Evolutionary conservation across 2,329 filamentous ascomycete species (phyloP).

Genomic region (Ceratocystis diversiconidia): DNA sequence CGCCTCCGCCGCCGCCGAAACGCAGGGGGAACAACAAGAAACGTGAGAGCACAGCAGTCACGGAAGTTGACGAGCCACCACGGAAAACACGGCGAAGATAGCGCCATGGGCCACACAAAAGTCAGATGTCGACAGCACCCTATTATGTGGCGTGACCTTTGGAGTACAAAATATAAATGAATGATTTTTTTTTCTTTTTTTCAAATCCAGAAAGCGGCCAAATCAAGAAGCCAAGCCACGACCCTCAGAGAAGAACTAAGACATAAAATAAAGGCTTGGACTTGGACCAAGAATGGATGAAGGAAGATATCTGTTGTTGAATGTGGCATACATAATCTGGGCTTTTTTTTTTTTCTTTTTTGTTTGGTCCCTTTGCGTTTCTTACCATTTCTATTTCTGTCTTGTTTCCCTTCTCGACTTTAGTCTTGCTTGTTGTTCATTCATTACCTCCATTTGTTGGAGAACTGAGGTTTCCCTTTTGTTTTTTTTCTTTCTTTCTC

Average conservation of each 20-base stretch:
- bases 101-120: not conserved
- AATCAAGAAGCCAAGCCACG: too few species aligned
- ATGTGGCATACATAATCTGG: too few species aligned
- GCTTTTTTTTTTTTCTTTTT: not conserved
- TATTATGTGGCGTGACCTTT: not conserved
- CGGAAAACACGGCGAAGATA: slow-evolving; percentile 21
- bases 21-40: slow-evolving; percentile 38
- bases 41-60: slow-evolving; percentile 29
- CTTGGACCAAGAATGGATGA: too few species aligned
- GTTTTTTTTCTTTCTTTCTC: not conserved
- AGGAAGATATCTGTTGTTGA: too few species aligned
- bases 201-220: not conserved
- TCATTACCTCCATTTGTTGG: not conserved
- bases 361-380: not conserved
- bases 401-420: not conserved
- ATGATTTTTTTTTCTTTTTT: not conserved
- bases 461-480: not conserved
- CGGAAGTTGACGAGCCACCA: slow-evolving; percentile 20
- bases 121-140: not conserved
- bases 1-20: slow-evolving; percentile 33
- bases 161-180: slow-evolving; percentile 2
- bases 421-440: not conserved
- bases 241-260: too few species aligned
- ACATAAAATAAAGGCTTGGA: too few species aligned
- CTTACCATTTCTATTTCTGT: not conserved